phyloP scores from a whole-genome alignment of 2,329 filamentous ascomycete genomes.

The Fusarium haematococcum region DNA sequence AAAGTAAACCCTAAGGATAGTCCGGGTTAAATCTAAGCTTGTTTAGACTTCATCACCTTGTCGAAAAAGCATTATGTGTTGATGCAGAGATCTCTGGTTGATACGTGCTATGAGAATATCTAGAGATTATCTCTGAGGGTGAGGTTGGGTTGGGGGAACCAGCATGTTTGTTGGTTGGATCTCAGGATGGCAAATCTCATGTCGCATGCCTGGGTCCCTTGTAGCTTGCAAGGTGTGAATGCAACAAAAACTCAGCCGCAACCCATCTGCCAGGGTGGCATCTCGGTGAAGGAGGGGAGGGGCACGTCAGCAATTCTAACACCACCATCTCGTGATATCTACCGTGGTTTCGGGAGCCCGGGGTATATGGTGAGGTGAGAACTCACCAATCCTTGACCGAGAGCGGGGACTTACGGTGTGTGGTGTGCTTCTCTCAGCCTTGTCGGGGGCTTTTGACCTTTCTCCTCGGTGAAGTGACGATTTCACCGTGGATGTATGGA shows the following conservation, averaged over 20 bases:
- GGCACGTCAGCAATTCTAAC: background rate
- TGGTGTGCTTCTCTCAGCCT: background rate
- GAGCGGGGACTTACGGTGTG: background rate
- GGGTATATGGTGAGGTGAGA: background rate
- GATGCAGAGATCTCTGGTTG: background rate
- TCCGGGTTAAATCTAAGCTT: background rate
- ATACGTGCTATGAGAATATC: background rate
- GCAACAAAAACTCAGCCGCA: background rate
- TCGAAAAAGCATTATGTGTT: background rate
- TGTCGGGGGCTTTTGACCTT: background rate
- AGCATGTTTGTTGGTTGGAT: background rate
- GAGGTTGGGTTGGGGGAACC: background rate
- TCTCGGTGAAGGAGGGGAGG: background rate
- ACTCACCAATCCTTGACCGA: background rate
- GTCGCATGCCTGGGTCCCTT: background rate
- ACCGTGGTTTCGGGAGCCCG: background rate
- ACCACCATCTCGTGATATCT: conserved; percentile 16
- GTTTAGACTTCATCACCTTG: background rate
- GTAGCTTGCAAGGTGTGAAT: background rate
- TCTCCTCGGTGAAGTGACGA: background rate
- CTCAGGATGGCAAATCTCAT: background rate
- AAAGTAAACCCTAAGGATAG: background rate
- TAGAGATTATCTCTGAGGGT: background rate
- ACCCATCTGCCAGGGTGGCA: background rate
- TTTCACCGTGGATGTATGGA: background rate